Evolutionary conservation across 225 moss, liverwort and hornwort genomes (phyloP).

Genomic region (Rhytidiadelphus loreus): DNA sequence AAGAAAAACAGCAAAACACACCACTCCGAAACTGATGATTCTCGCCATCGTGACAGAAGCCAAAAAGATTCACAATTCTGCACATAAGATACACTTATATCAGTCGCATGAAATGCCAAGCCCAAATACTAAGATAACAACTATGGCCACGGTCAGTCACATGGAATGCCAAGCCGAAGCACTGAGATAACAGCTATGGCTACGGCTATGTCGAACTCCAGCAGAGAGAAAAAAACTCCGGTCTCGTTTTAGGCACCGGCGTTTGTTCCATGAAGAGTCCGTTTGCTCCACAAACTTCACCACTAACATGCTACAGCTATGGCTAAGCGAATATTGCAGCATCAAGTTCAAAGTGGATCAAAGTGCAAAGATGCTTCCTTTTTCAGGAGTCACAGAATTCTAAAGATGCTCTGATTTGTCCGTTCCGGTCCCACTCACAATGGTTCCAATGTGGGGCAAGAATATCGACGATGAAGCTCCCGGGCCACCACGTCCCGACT

Average conservation of each 20-base stretch:
- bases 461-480: neutral
- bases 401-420: neutral
- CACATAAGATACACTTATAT: neutral
- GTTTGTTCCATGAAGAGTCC: neutral
- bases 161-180: neutral
- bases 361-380: neutral
- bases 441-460: neutral
- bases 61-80: neutral
- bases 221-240: neutral
- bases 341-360: neutral
- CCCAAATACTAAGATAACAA: neutral
- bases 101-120: neutral
- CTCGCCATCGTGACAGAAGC: neutral
- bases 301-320: neutral
- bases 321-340: neutral
- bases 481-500: conserved; percentile 1
- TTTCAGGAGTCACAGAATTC: neutral
- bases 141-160: neutral
- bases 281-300: neutral
- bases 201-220: neutral
- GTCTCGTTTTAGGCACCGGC: neutral
- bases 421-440: neutral
- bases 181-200: neutral
- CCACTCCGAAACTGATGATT: neutral
- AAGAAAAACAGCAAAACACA: neutral